A percentile compares a stretch with the other conserved stretches of the same genome.
Evolutionary conservation across 2,329 filamentous ascomycete species (phyloP).

Genomic region (Xylaria sp.): DNA sequence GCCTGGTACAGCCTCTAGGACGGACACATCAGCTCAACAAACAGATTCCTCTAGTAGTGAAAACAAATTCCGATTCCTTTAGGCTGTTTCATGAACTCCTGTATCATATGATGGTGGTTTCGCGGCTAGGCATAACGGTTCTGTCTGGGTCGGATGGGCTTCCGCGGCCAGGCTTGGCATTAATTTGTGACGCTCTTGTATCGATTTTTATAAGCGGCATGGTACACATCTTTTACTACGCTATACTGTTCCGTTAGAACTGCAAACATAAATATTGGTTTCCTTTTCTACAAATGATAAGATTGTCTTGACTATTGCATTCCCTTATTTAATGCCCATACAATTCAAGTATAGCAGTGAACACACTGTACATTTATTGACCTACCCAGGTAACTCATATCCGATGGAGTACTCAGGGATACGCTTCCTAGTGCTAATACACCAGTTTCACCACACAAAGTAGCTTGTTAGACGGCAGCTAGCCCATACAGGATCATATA

Average conservation of each 20-base stretch:
- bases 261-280: constrained; percentile 46
- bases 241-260: constrained; percentile 44
- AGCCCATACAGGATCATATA: no score
- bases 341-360: not conserved
- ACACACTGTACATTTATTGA: not conserved
- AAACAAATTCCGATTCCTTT: constrained; percentile 53
- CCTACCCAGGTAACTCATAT: no score
- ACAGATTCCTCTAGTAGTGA: constrained; percentile 44
- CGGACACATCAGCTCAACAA: constrained; percentile 36
- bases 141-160: constrained; percentile 32
- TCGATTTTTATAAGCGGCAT: constrained; percentile 42
- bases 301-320: not conserved
- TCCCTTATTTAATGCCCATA: not conserved
- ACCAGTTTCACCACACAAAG: no score
- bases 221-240: constrained; percentile 40
- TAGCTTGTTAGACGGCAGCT: no score
- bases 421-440: no score
- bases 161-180: constrained; percentile 34
- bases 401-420: no score
- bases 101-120: constrained; percentile 43
- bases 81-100: constrained; percentile 31
- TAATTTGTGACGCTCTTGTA: constrained; percentile 42
- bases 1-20: constrained; percentile 48
- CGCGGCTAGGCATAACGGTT: constrained; percentile 36
- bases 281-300: constrained; percentile 31